phyloP scores from a whole-genome alignment of 805 yeast genomes.

The Lipomyces chichibuensis region DNA sequence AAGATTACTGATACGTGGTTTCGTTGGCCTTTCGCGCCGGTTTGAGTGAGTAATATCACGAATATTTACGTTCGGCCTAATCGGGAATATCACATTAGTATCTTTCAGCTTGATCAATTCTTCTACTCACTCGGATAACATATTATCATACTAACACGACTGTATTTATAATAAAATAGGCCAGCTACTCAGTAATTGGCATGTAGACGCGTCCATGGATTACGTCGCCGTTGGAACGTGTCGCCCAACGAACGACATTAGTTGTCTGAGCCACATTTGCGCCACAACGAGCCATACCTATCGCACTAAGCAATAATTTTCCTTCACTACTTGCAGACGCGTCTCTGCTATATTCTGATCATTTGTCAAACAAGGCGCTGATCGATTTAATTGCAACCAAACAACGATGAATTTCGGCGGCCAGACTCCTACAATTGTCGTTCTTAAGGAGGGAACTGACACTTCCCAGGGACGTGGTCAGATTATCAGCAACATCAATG shows the following conservation, averaged over 20 bases:
- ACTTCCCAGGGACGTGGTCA: conserved; percentile 96
- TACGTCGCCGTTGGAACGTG: too few species aligned
- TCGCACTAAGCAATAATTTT: conserved; percentile 1
- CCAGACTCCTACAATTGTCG: conserved; percentile 98
- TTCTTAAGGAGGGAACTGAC: conserved; percentile 96
- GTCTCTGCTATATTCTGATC: not conserved
- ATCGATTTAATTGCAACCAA: conserved; percentile 5
- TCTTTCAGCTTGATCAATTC: not conserved
- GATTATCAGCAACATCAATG: conserved; percentile 91
- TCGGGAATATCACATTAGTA: not conserved
- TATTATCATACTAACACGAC: not conserved
- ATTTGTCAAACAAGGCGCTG: not conserved
- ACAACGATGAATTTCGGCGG: conserved; percentile 77
- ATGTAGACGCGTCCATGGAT: too few species aligned
- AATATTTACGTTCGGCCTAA: not conserved
- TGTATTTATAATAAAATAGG: not conserved
- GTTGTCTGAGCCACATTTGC: not conserved
- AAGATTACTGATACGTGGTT: not conserved
- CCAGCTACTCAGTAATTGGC: too few species aligned
- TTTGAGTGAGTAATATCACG: not conserved
- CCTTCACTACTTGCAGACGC: not conserved
- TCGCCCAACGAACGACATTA: too few species aligned
- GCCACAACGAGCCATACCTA: not conserved
- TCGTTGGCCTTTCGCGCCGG: not conserved
- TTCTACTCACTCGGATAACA: not conserved